Percentiles rank a stretch among this genome's conserved stretches.
Evolutionary conservation across 176 grass and related monocot genomes (phyloP).

Genomic region (Avena eriantha): DNA sequence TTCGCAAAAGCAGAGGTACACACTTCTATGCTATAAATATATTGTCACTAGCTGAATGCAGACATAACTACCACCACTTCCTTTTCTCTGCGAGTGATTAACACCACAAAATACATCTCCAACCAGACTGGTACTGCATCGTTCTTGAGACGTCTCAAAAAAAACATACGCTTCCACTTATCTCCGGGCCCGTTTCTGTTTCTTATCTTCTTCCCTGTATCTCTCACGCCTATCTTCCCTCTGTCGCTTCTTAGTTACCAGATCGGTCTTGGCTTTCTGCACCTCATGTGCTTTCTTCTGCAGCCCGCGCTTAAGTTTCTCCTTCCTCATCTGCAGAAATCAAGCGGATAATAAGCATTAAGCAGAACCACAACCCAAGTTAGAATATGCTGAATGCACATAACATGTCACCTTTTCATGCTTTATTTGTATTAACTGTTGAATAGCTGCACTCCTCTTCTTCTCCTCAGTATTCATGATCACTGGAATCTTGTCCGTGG

Average conservation of each 20-base stretch:
- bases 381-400: neutral
- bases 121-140: neutral
- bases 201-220: conserved; percentile 88
- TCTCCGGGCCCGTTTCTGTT: conserved; percentile 67
- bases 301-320: conserved; percentile 60
- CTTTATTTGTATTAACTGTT: conserved; percentile 66
- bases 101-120: neutral
- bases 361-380: neutral
- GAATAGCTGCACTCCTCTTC: conserved; percentile 58
- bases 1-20: neutral
- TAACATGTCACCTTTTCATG: conserved; percentile 74
- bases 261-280: conserved; percentile 81
- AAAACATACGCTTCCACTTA: conserved; percentile 2
- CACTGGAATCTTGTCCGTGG: conserved; percentile 59
- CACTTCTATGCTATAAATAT: neutral
- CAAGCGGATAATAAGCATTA: conserved; percentile 1
- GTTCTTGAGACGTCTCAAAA: neutral
- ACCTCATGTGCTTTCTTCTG: conserved; percentile 80
- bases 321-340: conserved; percentile 71
- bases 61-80: neutral
- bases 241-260: conserved; percentile 71
- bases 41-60: neutral
- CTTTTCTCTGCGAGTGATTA: neutral
- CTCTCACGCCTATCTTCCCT: conserved; percentile 82
- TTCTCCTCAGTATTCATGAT: conserved; percentile 73